A percentile compares a stretch with the other conserved stretches of the same genome.
Conservation (phyloP, 106 monocot genomes). For the Phalaenopsis equestris region DNA sequence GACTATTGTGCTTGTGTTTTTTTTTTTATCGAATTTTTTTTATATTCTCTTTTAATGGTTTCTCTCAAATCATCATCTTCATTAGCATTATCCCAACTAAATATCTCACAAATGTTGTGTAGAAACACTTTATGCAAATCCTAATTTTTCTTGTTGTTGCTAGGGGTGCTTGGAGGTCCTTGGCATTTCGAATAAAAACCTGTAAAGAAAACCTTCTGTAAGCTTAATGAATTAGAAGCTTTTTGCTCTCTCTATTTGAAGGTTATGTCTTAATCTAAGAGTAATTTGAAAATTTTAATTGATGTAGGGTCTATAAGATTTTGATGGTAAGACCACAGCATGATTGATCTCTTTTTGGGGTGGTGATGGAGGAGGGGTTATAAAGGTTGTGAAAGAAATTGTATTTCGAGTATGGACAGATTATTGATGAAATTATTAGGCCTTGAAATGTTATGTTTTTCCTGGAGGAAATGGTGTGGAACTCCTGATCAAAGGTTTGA, state of each 20-base stretch:
- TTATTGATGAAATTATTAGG: too few relatives aligned
- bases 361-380: too few relatives aligned
- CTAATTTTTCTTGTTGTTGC: not conserved
- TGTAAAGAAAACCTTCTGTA: not conserved
- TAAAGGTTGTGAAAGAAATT: too few relatives aligned
- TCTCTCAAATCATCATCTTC: not conserved
- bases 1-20: not conserved
- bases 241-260: not conserved
- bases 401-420: too few relatives aligned
- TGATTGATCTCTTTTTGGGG: too few relatives aligned
- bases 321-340: too few relatives aligned
- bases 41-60: not conserved
- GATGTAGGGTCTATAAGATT: too few relatives aligned
- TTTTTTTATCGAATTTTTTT: slow-evolving; percentile 3
- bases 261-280: not conserved
- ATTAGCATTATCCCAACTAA: not conserved
- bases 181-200: not conserved
- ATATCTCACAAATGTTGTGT: too few relatives aligned
- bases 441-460: too few relatives aligned
- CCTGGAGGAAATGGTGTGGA: too few relatives aligned
- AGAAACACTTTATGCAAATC: too few relatives aligned
- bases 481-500: too few relatives aligned
- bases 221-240: not conserved
- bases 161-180: not conserved
- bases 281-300: not conserved